Evolutionary conservation across 805 yeast species (phyloP), one percentile per base, ranked within the genome.

Genomic region (Pichia cabralensis): DNA sequence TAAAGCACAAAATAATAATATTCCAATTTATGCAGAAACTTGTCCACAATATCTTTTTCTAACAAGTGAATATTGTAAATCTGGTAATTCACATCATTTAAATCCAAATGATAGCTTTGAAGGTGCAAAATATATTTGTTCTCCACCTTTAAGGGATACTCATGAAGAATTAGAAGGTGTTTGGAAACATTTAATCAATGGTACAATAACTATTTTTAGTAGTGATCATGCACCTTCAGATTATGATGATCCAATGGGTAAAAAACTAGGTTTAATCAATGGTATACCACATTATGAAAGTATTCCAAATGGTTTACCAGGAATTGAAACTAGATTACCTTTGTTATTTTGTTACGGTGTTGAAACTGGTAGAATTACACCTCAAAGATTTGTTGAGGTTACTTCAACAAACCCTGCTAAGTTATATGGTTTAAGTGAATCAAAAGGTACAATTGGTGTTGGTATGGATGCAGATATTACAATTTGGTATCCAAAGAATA

Each of bases 391-490:
- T 40, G 71, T 66, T 15, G 71, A 66, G 43, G 34, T 66, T 17
- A 55, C 65, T 14, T 53, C 62, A 12, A 61, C 68, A 5, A 67
- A 66, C 39, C 64, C 71, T 6, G 67, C 71, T 1, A 62, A 63
- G 35, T 43, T 66, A 5, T 66, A 67, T 31, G 72, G 72, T 11
- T 38, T 65, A 18, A 52, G 56, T 33, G 57, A 57, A 14, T 46
- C 38, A 33, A 66, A 65, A 40, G 72, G 72, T 8, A 50, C 59
- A 6, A 49, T 66, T 27, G 60, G 58, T 10, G 60, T 65, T 19
- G 72, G 72, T 1, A 53, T 51, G 35, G 71, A 66, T 49, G 72
- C 71, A 7, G 72, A 66, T 41, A 30, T 66, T n/a, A 62, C 61
- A 3, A 55, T 66, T 15, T 66, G 72, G 71, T 62, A 66, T 44